Evolutionary conservation across 2,329 filamentous ascomycete genomes (phyloP).

Genomic region (Phialocephala subalpina): DNA sequence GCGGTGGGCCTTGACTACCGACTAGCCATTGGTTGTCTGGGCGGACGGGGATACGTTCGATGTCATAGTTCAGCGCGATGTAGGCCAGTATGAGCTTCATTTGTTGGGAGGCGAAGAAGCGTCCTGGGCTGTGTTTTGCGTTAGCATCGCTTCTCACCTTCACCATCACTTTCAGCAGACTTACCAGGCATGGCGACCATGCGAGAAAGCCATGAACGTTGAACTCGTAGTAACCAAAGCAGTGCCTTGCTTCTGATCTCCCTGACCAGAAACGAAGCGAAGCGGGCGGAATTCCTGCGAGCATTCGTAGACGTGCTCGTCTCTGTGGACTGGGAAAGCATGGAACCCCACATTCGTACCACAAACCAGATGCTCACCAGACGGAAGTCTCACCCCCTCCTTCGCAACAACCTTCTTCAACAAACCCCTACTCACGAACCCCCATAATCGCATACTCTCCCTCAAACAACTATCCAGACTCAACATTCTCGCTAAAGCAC

Average conservation of each 20-base stretch:
- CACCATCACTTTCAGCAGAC: background rate
- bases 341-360: conserved; percentile 48
- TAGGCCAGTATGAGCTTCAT: conserved; percentile 39
- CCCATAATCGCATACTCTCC: conserved; percentile 51
- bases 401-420: conserved; percentile 41
- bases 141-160: conserved; percentile 19
- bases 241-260: conserved; percentile 27
- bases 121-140: conserved; percentile 36
- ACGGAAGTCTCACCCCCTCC: conserved; percentile 55
- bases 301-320: conserved; percentile 31
- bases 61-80: conserved; percentile 36
- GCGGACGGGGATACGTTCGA: conserved; percentile 37
- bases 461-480: conserved; percentile 51
- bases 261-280: conserved; percentile 25
- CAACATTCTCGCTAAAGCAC: conserved; percentile 47
- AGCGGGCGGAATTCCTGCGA: conserved; percentile 31
- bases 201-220: conserved; percentile 41
- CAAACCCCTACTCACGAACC: conserved; percentile 39
- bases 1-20: conserved; percentile 41
- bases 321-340: conserved; percentile 33
- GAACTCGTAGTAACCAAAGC: conserved; percentile 38
- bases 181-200: conserved; percentile 44
- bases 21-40: conserved; percentile 45
- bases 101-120: conserved; percentile 37
- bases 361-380: conserved; percentile 43